Evolutionary conservation across 371 early-diverging fungal species (phyloP).

Genomic region (Zancudomyces culisetae): DNA sequence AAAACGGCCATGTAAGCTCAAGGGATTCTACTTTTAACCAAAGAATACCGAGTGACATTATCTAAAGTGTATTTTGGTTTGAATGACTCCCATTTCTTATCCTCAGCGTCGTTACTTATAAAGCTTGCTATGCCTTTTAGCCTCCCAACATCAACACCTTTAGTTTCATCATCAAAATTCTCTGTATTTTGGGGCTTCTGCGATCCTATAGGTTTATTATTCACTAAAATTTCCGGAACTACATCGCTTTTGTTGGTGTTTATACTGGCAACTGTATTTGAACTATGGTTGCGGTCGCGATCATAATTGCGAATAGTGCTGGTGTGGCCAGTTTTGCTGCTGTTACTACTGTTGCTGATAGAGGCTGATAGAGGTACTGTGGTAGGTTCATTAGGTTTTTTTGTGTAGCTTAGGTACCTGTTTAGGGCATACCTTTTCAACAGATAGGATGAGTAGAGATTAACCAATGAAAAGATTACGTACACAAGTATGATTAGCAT

Average conservation of each 20-base stretch:
- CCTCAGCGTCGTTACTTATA: conserved; percentile 9
- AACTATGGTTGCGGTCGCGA: neutral
- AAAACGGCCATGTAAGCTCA: no score
- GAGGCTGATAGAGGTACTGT: neutral
- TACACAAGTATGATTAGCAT: neutral
- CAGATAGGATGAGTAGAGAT: neutral
- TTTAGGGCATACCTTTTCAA: neutral
- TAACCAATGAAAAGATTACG: neutral
- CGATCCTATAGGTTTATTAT: neutral
- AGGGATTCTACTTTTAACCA: conserved; percentile 78
- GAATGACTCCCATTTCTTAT: conserved; percentile 34
- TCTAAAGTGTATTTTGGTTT: conserved; percentile 50
- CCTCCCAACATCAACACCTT: neutral
- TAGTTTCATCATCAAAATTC: neutral
- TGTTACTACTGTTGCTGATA: neutral
- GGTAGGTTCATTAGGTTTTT: neutral
- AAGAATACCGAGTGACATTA: conserved; percentile 69
- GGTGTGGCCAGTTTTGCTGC: neutral
- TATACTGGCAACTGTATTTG: neutral
- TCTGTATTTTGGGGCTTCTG: neutral
- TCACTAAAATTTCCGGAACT: neutral
- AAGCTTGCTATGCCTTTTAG: neutral
- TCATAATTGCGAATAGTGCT: neutral
- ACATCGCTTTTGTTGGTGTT: neutral
- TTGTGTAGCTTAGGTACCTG: neutral